Percentiles rank a stretch among this genome's conserved stretches.
phyloP scores from a whole-genome alignment of 164 flowering plant species.

The Pachysandra terminalis region DNA sequence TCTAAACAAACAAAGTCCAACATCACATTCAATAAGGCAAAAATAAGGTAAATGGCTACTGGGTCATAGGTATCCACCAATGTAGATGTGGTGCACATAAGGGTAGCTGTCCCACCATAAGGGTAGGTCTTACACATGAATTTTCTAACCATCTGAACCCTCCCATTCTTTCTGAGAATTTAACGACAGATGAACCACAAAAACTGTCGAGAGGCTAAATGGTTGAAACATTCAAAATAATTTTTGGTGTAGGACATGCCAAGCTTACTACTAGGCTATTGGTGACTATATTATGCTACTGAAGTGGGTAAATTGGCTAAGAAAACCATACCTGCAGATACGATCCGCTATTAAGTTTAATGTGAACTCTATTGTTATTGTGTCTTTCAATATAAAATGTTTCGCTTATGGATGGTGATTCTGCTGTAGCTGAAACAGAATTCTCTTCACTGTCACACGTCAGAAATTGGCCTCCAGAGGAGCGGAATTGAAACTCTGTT shows the following conservation, averaged over 20 bases:
- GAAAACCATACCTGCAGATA: constrained; percentile 64
- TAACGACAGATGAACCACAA: too few relatives aligned
- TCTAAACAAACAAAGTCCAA: constrained; percentile 39
- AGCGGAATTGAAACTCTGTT: constrained; percentile 59
- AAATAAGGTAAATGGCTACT: not conserved
- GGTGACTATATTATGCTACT: not conserved
- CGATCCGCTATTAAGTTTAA: constrained; percentile 49
- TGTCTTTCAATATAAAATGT: constrained; percentile 69
- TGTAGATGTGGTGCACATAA: not conserved
- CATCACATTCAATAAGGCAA: constrained; percentile 7
- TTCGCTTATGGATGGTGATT: constrained; percentile 49
- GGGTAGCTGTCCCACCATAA: not conserved
- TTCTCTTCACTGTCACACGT: constrained; percentile 52
- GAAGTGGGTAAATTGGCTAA: not conserved
- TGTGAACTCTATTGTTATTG: constrained; percentile 47
- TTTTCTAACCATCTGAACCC: not conserved
- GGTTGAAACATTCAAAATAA: not conserved
- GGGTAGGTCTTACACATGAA: not conserved
- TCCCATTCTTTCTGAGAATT: too few relatives aligned
- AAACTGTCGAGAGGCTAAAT: not conserved
- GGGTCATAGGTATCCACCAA: too few relatives aligned
- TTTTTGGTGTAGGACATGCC: not conserved
- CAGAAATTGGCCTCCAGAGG: constrained; percentile 63
- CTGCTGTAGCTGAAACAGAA: too few relatives aligned
- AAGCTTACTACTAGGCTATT: not conserved